Evolutionary conservation across 192 early-diverging fungal genomes (phyloP).

Genomic region (Coemansia sp.): DNA sequence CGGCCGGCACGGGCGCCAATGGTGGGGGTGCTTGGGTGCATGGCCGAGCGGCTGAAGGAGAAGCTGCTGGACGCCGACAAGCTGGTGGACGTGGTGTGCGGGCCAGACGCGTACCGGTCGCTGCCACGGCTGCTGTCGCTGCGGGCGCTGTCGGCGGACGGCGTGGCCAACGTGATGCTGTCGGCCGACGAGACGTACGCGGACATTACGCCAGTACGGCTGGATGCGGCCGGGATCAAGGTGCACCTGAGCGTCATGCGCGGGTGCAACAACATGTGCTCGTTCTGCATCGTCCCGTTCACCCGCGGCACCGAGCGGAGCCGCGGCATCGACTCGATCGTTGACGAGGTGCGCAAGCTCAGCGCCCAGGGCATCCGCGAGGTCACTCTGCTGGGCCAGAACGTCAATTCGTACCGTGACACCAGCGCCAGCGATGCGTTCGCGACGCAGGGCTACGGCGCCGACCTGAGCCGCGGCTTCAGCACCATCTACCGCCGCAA

Average conservation of each 20-base stretch:
- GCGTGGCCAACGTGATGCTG: slow-evolving; percentile 75
- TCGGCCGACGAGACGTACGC: slow-evolving; percentile 77
- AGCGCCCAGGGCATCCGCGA: slow-evolving; percentile 60
- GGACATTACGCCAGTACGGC: slow-evolving; percentile 66
- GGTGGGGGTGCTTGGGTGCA: slow-evolving; percentile 74
- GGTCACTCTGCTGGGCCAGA: slow-evolving; percentile 71
- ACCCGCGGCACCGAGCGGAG: slow-evolving; percentile 70
- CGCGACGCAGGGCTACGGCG: slow-evolving; percentile 39
- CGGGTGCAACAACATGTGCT: slow-evolving; percentile 81
- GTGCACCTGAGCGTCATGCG: slow-evolving; percentile 73
- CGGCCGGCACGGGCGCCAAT: slow-evolving; percentile 54
- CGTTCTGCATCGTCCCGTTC: slow-evolving; percentile 73
- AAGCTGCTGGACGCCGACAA: slow-evolving; percentile 62
- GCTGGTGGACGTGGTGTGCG: slow-evolving; percentile 71
- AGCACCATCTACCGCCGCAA: slow-evolving; percentile 72
- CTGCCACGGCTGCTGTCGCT: slow-evolving; percentile 67
- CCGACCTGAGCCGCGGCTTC: slow-evolving; percentile 56
- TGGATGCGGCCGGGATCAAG: slow-evolving; percentile 57
- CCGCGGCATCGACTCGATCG: slow-evolving; percentile 62
- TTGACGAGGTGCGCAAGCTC: slow-evolving; percentile 57
- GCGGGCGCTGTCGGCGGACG: slow-evolving; percentile 55
- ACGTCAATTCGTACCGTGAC: slow-evolving; percentile 76
- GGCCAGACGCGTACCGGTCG: slow-evolving; percentile 70
- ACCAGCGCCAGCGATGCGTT: slow-evolving; percentile 53
- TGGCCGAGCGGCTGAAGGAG: slow-evolving; percentile 72